Conservation (phyloP, 495 filamentous ascomycete species). For the Pyrenula massariospora region DNA sequence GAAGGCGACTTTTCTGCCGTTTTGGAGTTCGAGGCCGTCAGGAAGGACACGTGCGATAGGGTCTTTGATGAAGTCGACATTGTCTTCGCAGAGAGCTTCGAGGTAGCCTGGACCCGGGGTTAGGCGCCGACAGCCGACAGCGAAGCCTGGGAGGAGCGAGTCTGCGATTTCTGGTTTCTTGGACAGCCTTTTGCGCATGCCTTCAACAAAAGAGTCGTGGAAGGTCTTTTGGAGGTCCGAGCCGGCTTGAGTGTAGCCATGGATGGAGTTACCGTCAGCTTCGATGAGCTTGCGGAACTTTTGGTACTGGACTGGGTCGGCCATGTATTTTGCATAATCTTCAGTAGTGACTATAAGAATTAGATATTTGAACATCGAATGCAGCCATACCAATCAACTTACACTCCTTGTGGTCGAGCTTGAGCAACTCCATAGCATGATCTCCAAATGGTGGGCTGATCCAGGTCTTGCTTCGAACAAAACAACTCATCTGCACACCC, state of each 20-base stretch:
- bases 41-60: constrained; percentile 30
- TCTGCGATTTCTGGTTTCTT: constrained; percentile 23
- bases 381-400: constrained; percentile 1
- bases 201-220: constrained; percentile 20
- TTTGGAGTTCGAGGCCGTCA: constrained; percentile 58
- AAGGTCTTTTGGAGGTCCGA: constrained; percentile 24
- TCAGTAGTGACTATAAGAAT: constrained; percentile 24
- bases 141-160: constrained; percentile 27
- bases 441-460: constrained; percentile 26
- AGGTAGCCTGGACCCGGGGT: constrained; percentile 38
- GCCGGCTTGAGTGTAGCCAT: constrained; percentile 23
- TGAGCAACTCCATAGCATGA: constrained; percentile 19
- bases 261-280: constrained; percentile 32
- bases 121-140: constrained; percentile 31
- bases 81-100: constrained; percentile 33
- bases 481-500: constrained; percentile 34
- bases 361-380: background rate
- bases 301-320: constrained; percentile 23
- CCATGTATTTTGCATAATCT: constrained; percentile 33
- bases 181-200: constrained; percentile 28
- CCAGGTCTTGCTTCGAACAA: constrained; percentile 31
- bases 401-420: constrained; percentile 22
- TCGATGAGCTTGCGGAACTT: constrained; percentile 39
- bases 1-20: constrained; percentile 23
- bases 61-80: constrained; percentile 29